phyloP scores from a whole-genome alignment of 2,329 filamentous ascomycete species.

The Fonsecaea multimorphosa region DNA sequence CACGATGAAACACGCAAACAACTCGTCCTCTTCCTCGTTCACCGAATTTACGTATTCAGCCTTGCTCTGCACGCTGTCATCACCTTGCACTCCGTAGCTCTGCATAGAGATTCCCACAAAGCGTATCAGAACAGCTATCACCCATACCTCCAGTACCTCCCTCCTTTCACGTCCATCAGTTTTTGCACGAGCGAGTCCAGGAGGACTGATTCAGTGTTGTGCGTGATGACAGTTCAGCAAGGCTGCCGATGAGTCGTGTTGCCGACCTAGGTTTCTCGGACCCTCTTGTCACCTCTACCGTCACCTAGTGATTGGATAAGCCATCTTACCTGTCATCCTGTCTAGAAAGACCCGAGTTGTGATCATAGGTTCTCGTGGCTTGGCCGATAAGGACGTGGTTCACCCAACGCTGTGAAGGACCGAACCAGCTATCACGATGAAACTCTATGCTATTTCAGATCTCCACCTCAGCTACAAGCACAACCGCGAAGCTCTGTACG shows the following conservation, averaged over 20 bases:
- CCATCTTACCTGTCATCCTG: neutral
- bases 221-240: slow-evolving; percentile 2
- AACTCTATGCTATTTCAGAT: slow-evolving; percentile 40
- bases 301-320: neutral
- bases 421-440: slow-evolving; percentile 23
- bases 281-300: neutral
- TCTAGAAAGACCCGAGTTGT: neutral
- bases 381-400: neutral
- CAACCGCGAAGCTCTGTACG: slow-evolving; percentile 38
- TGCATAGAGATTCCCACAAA: neutral
- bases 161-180: neutral
- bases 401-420: neutral
- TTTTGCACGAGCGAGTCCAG: neutral
- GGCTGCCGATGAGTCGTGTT: neutral
- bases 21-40: slow-evolving; percentile 6
- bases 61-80: neutral
- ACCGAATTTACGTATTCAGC: slow-evolving; percentile 13
- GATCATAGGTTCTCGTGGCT: neutral
- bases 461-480: slow-evolving; percentile 39
- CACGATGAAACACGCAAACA: neutral
- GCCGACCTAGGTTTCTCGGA: neutral
- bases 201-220: neutral
- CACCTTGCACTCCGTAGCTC: neutral
- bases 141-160: neutral
- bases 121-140: neutral